Evolutionary conservation across 1,139 yeast genomes (phyloP).

Genomic region (Hyphopichia burtonii): DNA sequence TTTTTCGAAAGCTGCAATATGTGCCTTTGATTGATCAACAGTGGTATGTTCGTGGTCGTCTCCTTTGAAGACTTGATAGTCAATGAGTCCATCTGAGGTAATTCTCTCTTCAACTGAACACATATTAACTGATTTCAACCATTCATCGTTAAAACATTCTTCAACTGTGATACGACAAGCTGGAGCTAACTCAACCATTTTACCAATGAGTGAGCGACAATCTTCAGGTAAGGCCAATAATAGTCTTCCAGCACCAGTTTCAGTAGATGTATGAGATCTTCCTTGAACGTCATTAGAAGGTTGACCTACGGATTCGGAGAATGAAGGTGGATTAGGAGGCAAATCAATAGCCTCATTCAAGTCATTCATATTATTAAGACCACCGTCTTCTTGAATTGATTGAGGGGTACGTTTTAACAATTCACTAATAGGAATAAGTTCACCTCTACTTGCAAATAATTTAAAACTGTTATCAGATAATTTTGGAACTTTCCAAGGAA

Average conservation of each 20-base stretch:
- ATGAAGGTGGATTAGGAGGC: not conserved
- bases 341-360: conserved; percentile 2
- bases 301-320: conserved; percentile 7
- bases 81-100: conserved; percentile 30
- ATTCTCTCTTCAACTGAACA: conserved; percentile 55
- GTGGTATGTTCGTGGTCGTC: conserved; percentile 77
- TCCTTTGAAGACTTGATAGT: conserved; percentile 36
- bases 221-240: conserved; percentile 70
- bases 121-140: conserved; percentile 68
- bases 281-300: conserved; percentile 29
- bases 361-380: conserved; percentile 23
- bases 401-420: conserved; percentile 41
- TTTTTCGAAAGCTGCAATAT: conserved; percentile 88
- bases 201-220: conserved; percentile 61
- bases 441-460: conserved; percentile 53
- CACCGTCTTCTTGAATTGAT: conserved; percentile 4
- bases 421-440: conserved; percentile 39
- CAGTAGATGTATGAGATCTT: conserved; percentile 51
- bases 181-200: conserved; percentile 80
- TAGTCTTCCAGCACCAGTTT: conserved; percentile 69
- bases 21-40: conserved; percentile 92
- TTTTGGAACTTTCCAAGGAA: conserved; percentile 98
- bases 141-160: conserved; percentile 75
- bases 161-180: conserved; percentile 84
- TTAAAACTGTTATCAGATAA: conserved; percentile 80